Conservation (phyloP, 1,284 basidiomycete genomes). For the Malassezia japonica region DNA sequence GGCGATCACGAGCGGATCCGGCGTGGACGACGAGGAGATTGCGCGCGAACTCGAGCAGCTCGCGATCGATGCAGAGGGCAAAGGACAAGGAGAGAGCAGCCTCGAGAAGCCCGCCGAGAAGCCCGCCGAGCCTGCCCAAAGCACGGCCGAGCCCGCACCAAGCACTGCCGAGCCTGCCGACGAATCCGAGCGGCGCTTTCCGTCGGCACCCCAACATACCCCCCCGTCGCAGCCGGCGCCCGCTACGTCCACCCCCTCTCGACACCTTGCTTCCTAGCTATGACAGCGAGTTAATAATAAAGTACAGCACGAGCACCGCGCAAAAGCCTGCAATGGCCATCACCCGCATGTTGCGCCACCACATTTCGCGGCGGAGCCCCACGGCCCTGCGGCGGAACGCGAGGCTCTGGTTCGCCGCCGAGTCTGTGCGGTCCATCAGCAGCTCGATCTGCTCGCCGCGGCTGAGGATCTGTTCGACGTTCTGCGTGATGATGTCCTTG, state of each 20-base stretch:
- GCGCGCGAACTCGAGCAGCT: slow-evolving; percentile 24
- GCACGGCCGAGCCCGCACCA: neutral
- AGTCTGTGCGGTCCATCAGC: slow-evolving; percentile 93
- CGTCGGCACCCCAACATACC: slow-evolving; percentile 2
- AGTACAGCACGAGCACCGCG: slow-evolving; percentile 54
- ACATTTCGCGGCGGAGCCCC: slow-evolving; percentile 78
- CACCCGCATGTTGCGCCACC: slow-evolving; percentile 69
- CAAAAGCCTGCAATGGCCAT: slow-evolving; percentile 64
- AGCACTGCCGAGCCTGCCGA: neutral
- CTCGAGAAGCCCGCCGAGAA: no score
- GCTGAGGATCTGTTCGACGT: slow-evolving; percentile 65
- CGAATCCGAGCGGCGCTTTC: neutral
- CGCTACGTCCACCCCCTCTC: no score
- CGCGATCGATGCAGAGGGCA: slow-evolving; percentile 3
- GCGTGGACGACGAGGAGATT: slow-evolving; percentile 50
- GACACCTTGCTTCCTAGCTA: no score
- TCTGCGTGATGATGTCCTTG: slow-evolving; percentile 84
- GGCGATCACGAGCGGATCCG: slow-evolving; percentile 60
- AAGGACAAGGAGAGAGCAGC: neutral
- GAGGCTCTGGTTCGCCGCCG: slow-evolving; percentile 86
- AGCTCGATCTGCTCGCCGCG: slow-evolving; percentile 92
- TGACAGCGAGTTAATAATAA: neutral
- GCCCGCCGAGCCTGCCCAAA: neutral
- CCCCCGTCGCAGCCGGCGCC: neutral
- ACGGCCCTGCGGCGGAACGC: slow-evolving; percentile 86